Evolutionary conservation across 441 rosid species (phyloP).

Genomic region (Metrosideros polymorpha): DNA sequence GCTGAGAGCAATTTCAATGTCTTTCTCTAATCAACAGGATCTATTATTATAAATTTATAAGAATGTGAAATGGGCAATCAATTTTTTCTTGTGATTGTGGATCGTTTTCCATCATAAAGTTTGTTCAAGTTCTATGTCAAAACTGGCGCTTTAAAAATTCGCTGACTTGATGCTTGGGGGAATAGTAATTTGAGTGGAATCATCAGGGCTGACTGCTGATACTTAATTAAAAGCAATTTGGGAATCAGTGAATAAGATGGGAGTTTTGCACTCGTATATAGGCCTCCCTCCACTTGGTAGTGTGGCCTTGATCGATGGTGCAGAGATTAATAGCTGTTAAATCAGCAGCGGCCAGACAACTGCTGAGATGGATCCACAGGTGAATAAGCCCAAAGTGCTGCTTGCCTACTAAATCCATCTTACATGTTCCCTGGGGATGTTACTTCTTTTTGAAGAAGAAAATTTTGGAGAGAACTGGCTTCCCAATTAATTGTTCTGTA

Average conservation of each 20-base stretch:
- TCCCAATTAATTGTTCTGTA: not conserved
- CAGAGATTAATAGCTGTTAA: constrained; percentile 4
- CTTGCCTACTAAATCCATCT: constrained; percentile 11
- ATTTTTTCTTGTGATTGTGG: not conserved
- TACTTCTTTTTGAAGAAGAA: not conserved
- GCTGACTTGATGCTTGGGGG: not conserved
- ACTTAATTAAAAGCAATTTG: not conserved
- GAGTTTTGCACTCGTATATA: not conserved
- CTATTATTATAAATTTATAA: not conserved
- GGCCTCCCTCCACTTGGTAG: not conserved
- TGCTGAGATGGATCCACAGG: constrained; percentile 11
- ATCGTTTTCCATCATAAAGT: not conserved
- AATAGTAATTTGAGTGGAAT: not conserved
- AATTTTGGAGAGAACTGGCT: not conserved
- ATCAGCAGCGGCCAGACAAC: constrained; percentile 14
- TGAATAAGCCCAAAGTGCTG: not conserved
- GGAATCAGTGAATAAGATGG: not conserved
- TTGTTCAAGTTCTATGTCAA: not conserved
- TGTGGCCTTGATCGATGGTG: not conserved
- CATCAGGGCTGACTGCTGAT: not conserved
- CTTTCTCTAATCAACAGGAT: not conserved
- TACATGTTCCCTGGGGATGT: not conserved
- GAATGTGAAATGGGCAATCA: not conserved
- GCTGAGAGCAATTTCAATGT: not conserved
- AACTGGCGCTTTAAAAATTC: not conserved